Evolutionary conservation across 805 yeast species (phyloP).

Genomic region (Sugiyamaella valdiviana): DNA sequence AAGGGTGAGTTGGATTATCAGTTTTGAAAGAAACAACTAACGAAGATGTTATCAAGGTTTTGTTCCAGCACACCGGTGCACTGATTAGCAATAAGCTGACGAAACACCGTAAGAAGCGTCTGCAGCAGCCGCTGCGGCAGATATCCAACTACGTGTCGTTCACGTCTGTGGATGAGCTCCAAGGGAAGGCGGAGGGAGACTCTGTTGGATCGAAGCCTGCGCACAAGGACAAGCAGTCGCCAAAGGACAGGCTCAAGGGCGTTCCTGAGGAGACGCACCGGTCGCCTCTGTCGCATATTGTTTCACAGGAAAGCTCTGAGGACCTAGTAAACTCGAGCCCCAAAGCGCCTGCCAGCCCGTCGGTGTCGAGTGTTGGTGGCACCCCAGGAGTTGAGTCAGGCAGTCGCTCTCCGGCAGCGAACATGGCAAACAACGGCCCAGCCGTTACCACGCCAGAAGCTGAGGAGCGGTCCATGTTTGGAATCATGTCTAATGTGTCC

Average conservation of each 20-base stretch:
- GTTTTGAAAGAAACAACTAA: not conserved
- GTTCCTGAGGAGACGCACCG: not conserved
- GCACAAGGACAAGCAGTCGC: constrained; percentile 1
- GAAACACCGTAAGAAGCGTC: constrained; percentile 25
- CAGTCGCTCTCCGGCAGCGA: not conserved
- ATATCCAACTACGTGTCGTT: constrained; percentile 32
- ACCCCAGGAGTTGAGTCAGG: not conserved
- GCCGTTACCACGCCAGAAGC: not conserved
- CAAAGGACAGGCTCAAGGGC: not conserved
- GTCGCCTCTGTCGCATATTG: not conserved
- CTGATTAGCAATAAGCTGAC: constrained; percentile 70
- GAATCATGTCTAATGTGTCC: not conserved
- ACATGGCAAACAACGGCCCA: not conserved
- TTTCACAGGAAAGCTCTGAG: not conserved
- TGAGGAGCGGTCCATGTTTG: not conserved
- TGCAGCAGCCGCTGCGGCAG: constrained; percentile 27
- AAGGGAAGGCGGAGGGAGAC: not conserved
- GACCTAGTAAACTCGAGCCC: not conserved
- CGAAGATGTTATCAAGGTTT: constrained; percentile 31
- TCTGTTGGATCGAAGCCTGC: constrained; percentile 1
- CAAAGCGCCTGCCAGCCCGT: not conserved
- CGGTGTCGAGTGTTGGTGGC: not conserved
- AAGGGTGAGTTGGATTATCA: constrained; percentile 36
- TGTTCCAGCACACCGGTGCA: constrained; percentile 55
- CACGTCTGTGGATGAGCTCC: constrained; percentile 26